Evolutionary conservation across 2,329 filamentous ascomycete species (phyloP).

Genomic region (Ustilaginoidea virens): DNA sequence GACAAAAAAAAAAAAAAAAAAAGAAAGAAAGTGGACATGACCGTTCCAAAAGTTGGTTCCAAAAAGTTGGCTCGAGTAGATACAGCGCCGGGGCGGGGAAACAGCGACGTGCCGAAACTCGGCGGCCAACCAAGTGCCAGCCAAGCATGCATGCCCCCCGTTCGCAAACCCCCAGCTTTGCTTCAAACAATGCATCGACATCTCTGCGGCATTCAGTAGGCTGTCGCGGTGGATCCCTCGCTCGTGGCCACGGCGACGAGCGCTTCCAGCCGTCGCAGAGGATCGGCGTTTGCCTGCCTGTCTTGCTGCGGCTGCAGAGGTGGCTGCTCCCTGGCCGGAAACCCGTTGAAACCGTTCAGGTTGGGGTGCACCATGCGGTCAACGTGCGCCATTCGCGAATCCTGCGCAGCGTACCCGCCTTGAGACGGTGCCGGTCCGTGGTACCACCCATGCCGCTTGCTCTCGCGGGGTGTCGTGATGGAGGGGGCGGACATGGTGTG

Average conservation of each 20-base stretch:
- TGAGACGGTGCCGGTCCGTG: slow-evolving; percentile 32
- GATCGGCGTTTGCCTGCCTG: slow-evolving; percentile 14
- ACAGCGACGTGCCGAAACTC: no score
- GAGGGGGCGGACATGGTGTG: slow-evolving; percentile 46
- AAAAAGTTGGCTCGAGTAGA: no score
- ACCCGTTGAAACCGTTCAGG: slow-evolving; percentile 33
- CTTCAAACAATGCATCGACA: no score
- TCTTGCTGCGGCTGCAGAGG: slow-evolving; percentile 14
- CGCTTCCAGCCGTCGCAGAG: slow-evolving; percentile 24
- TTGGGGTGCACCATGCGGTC: slow-evolving; percentile 45
- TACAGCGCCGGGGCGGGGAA: no score
- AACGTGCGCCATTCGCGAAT: slow-evolving; percentile 27
- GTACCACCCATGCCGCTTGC: slow-evolving; percentile 60
- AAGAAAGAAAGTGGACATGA: no score
- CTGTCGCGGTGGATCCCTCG: slow-evolving; percentile 25
- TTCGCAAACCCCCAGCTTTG: no score
- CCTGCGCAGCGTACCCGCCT: slow-evolving; percentile 14
- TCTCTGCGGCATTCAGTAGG: slow-evolving; percentile 14
- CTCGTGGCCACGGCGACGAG: slow-evolving; percentile 29
- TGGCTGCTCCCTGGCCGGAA: slow-evolving; percentile 23
- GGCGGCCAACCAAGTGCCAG: no score
- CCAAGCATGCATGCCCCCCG: no score
- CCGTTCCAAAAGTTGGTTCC: no score
- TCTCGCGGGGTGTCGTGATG: slow-evolving; percentile 38
- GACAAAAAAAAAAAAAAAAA: no score